These are phyloP conservation scores for Aspergillus steynii DNA, from an alignment of 495 filamentous ascomycete species.

Conservation along the genomic window DNA sequence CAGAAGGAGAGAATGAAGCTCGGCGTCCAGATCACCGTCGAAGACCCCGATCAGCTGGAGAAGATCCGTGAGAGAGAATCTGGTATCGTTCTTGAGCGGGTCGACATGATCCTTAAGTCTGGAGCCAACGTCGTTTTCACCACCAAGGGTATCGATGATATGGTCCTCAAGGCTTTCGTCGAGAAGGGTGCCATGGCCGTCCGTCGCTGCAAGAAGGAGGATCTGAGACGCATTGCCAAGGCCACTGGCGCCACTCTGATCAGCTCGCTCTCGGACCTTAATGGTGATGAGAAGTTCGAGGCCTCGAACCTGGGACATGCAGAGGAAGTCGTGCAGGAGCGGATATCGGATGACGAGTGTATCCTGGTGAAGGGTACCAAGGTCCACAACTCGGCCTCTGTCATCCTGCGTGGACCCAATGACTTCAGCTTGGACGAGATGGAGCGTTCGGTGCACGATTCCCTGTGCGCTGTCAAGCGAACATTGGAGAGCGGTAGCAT, in stretches of 20 bases:
- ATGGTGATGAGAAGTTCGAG: constrained; percentile 97
- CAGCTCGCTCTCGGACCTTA: constrained; percentile 89
- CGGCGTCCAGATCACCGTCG: constrained; percentile 96
- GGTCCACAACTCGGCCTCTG: constrained; percentile 87
- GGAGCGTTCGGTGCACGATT: constrained; percentile 98
- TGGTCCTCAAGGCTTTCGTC: constrained; percentile 90
- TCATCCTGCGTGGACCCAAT: constrained; percentile 94
- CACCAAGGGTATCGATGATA: constrained; percentile 97
- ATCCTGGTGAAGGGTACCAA: constrained; percentile 97
- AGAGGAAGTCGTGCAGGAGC: constrained; percentile 94
- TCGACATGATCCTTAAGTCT: constrained; percentile 97
- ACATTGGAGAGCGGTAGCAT: constrained; percentile 96
- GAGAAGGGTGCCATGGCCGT: constrained; percentile 97
- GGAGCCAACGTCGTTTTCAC: constrained; percentile 96
- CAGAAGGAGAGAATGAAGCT: constrained; percentile 99
- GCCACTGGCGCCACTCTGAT: constrained; percentile 93
- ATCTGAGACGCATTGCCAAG: constrained; percentile 92
- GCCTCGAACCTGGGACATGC: constrained; percentile 82
- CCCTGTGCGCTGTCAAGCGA: constrained; percentile 93
- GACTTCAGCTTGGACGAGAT: constrained; percentile 98
- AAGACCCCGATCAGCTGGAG: constrained; percentile 95
- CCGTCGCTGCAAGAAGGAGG: constrained; percentile 97
- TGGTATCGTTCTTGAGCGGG: constrained; percentile 88
- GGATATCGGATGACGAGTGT: constrained; percentile 98
- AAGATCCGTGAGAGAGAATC: constrained; percentile 91